A percentile compares a stretch with the other conserved stretches of the same genome.
Conservation (phyloP, 225 moss, liverwort and hornwort genomes). For the Polytrichum commune region DNA sequence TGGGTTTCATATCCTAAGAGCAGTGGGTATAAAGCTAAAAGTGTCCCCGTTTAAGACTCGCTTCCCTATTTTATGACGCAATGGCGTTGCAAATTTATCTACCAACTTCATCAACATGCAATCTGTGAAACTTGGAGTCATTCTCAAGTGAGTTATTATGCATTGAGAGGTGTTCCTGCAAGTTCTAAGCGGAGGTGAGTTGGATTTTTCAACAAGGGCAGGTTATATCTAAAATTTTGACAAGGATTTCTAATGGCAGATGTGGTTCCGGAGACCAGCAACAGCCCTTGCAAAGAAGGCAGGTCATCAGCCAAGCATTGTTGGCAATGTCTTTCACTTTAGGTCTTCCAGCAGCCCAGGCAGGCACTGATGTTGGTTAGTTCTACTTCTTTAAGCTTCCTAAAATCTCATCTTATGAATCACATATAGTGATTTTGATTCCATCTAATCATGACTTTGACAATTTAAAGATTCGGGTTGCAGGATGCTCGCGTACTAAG, state of each 20-base stretch:
- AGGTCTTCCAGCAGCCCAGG: conserved; percentile 36
- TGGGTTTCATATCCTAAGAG: too few species aligned
- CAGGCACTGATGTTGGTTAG: conserved; percentile 30
- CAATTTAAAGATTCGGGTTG: too few species aligned
- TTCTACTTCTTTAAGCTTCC: too few species aligned
- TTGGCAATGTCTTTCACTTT: conserved; percentile 39
- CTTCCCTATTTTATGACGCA: neutral
- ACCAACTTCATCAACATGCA: neutral
- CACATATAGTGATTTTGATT: too few species aligned
- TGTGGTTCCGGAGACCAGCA: conserved; percentile 8
- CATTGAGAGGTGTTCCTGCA: neutral
- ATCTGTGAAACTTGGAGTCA: neutral
- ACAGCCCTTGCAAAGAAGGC: conserved; percentile 38
- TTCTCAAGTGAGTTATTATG: neutral
- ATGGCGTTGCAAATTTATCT: neutral
- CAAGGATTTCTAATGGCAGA: conserved; percentile 11
- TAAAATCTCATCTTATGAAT: too few species aligned
- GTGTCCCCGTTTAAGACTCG: neutral
- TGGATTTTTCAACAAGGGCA: neutral
- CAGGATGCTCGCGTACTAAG: too few species aligned
- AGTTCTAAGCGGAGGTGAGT: too few species aligned
- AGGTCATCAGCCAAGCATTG: conserved; percentile 48
- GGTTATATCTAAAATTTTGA: neutral
- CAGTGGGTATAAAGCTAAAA: too few species aligned
- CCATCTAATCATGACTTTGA: too few species aligned